Evolutionary conservation across 1,139 yeast species (phyloP).

Genomic region (Protomyces inouyei): DNA sequence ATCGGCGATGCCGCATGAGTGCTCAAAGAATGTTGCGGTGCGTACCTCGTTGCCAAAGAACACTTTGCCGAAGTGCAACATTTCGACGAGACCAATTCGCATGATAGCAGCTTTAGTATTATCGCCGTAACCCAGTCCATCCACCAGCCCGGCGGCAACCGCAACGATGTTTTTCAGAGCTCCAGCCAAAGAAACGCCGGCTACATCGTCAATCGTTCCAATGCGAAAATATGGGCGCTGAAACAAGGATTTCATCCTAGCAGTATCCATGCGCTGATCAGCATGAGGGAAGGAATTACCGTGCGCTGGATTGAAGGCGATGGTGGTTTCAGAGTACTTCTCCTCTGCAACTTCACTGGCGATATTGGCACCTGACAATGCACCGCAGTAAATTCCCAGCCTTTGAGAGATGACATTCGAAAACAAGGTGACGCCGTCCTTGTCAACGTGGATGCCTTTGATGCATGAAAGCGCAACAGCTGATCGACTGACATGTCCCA

Average conservation of each 20-base stretch:
- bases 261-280: slow-evolving; percentile 28
- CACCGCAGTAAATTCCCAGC: slow-evolving; percentile 86
- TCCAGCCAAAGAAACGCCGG: slow-evolving; percentile 91
- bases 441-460: slow-evolving; percentile 81
- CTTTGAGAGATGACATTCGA: slow-evolving; percentile 68
- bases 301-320: slow-evolving; percentile 71
- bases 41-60: slow-evolving; percentile 63
- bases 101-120: slow-evolving; percentile 93
- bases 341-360: slow-evolving; percentile 92
- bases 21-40: slow-evolving; percentile 77
- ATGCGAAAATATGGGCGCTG: slow-evolving; percentile 97
- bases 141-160: slow-evolving; percentile 88
- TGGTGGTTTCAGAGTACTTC: slow-evolving; percentile 92
- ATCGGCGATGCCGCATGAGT: slow-evolving; percentile 95
- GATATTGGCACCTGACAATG: slow-evolving; percentile 87
- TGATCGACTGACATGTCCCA: slow-evolving; percentile 62
- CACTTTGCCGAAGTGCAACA: slow-evolving; percentile 72
- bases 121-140: slow-evolving; percentile 97
- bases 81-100: slow-evolving; percentile 88
- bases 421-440: slow-evolving; percentile 73
- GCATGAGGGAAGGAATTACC: slow-evolving; percentile 45
- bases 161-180: slow-evolving; percentile 94
- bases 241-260: slow-evolving; percentile 58
- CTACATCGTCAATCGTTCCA: slow-evolving; percentile 78
- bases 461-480: slow-evolving; percentile 87